phyloP scores from a whole-genome alignment of 2,329 filamentous ascomycete genomes.

The Trichoderma brevicompactum region DNA sequence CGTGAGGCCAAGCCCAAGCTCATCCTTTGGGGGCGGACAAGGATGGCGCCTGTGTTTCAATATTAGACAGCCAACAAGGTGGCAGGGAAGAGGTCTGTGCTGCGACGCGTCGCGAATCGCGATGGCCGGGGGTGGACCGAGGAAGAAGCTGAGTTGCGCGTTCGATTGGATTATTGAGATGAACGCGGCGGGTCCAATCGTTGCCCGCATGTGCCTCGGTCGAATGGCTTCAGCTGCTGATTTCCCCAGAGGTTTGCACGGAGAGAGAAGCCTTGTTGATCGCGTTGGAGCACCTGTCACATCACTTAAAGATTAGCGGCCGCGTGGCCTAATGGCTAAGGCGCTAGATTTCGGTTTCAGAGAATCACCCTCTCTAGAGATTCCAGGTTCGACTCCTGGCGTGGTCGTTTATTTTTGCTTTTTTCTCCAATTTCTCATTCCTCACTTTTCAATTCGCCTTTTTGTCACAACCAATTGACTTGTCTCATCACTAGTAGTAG shows the following conservation, averaged over 20 bases:
- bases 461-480: not conserved
- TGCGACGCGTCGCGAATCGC: conserved; percentile 28
- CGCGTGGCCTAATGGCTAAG: conserved; percentile 46
- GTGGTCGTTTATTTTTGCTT: conserved; percentile 36
- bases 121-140: conserved; percentile 14
- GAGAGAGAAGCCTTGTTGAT: conserved; percentile 22
- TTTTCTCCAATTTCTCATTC: not conserved
- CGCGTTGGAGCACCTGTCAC: conserved; percentile 7
- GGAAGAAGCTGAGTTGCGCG: conserved; percentile 16
- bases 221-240: conserved; percentile 26
- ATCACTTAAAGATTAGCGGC: conserved; percentile 31
- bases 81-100: conserved; percentile 25
- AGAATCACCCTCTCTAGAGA: conserved; percentile 38
- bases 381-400: conserved; percentile 46
- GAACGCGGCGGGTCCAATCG: conserved; percentile 16
- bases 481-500: not conserved
- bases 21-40: conserved; percentile 8
- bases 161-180: conserved; percentile 16
- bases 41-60: conserved; percentile 12
- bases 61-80: conserved; percentile 21
- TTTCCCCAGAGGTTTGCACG: conserved; percentile 21
- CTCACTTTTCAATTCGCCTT: not conserved
- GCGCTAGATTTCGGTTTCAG: conserved; percentile 43
- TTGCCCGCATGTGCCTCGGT: conserved; percentile 26
- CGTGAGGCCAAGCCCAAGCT: not conserved